Evolutionary conservation across 1,284 basidiomycete species (phyloP).

Genomic region (Puccinia hordei): DNA sequence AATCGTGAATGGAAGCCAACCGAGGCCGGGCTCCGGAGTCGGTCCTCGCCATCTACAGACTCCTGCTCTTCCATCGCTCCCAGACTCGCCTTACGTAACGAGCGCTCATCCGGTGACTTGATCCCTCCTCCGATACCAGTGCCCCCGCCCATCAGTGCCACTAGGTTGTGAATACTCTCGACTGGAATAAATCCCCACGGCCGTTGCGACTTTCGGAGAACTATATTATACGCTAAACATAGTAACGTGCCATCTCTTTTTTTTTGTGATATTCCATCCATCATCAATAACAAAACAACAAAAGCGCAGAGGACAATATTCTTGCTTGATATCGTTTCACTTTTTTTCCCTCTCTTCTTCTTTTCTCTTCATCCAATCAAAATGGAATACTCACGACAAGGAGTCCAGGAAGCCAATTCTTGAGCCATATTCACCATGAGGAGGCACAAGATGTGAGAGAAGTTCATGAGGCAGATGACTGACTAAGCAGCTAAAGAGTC

Average conservation of each 20-base stretch:
- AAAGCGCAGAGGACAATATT: background rate
- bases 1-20: background rate
- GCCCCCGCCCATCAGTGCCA: conserved; percentile 63
- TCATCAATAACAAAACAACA: background rate
- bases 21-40: background rate
- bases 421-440: conserved; percentile 47
- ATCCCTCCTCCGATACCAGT: conserved; percentile 54
- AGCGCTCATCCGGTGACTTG: background rate
- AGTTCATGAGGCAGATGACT: conserved; percentile 61
- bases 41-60: background rate
- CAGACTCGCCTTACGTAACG: background rate
- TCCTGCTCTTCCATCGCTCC: background rate
- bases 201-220: conserved; percentile 73
- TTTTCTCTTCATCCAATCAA: background rate
- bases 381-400: conserved; percentile 51
- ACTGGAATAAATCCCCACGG: conserved; percentile 83
- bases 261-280: background rate
- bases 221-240: conserved; percentile 76
- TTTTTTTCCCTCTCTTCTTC: background rate
- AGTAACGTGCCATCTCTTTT: conserved; percentile 70
- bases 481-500: conserved; percentile 67
- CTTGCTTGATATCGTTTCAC: too few relatives aligned
- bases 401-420: conserved; percentile 53
- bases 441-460: conserved; percentile 60
- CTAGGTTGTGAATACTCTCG: conserved; percentile 75